Percentiles rank a stretch among this genome's conserved stretches.
Evolutionary conservation across 164 flowering plant genomes (phyloP).

Genomic region (Akebia trifoliata): DNA sequence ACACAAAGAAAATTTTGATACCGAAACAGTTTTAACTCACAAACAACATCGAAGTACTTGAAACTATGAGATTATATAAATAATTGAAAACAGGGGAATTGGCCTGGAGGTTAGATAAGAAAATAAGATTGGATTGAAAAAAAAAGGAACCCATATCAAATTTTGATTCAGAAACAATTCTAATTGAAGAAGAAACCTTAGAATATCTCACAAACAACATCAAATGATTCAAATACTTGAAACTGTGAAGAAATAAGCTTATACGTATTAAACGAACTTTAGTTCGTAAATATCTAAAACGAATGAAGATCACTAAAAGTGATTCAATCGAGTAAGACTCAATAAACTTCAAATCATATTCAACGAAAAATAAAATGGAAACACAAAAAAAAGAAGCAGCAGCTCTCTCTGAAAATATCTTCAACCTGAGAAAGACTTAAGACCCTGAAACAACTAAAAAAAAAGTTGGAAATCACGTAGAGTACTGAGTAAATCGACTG

Average conservation of each 20-base stretch:
- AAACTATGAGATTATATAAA: too few species aligned
- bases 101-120: too few species aligned
- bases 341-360: background rate
- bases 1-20: background rate
- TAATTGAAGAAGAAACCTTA: too few species aligned
- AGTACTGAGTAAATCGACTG: background rate
- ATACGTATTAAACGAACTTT: background rate
- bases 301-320: too few species aligned
- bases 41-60: background rate
- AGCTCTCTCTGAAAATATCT: background rate
- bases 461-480: constrained; percentile 2
- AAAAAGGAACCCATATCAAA: background rate
- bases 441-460: background rate
- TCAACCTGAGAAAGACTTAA: background rate
- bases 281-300: background rate
- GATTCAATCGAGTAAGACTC: background rate
- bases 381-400: background rate
- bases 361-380: background rate
- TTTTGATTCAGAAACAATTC: background rate
- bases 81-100: too few species aligned
- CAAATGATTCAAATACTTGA: background rate
- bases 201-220: too few species aligned
- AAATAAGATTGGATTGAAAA: too few species aligned
- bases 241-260: background rate
- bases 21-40: too few species aligned